Evolutionary conservation across 2,329 filamentous ascomycete species (phyloP), one percentile per base, ranked within the genome.

Genomic region (Claviceps sp.): DNA sequence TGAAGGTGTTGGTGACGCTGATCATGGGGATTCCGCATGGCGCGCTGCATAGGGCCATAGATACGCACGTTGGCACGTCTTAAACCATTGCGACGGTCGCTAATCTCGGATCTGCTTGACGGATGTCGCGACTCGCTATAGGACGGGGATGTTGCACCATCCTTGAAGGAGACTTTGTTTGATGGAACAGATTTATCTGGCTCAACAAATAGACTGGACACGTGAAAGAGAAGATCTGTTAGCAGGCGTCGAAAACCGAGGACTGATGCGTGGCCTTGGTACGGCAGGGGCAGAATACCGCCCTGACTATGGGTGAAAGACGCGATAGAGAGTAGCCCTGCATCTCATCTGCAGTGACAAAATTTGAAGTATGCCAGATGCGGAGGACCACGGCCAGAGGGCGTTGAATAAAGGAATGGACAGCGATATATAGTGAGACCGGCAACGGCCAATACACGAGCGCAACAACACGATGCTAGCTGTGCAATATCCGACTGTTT

Each of bases 131-230:
- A 73, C n/a, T 65, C 60, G 11, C 71, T 68, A 48, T 70, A 70
- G 45, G 64, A 57, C 41, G 63, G 62, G 24, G 66, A 66, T 5
- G 62, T 56, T 17, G 58, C 52, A 43, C 57, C 49, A 49, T 42
- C 54, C 53, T 66, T 72, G 40, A 59, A 57, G 26, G 64, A 56
- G 38, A 65, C 50, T 56, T 71, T 72, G 47, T 62, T 57, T 14
- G 64, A 58, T 45, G 72, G 51, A 55, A 73, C 70, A 47, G 72
- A 72, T 57, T 73, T 69, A 56, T 72, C 67, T 38, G 70, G 71
- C 40, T 72, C 70, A 50, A 73, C 60, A 56, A 73, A 76, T 37
- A 75, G 63, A 56, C 73, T 76, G 55, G 26, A 52, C 45, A 43
- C 4, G 30, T 34, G 30, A 34, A 39, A 19, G 16, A 37, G n/a